Evolutionary conservation across 2,329 filamentous ascomycete species (phyloP).

Genomic region (Sodiomyces alkalinus): DNA sequence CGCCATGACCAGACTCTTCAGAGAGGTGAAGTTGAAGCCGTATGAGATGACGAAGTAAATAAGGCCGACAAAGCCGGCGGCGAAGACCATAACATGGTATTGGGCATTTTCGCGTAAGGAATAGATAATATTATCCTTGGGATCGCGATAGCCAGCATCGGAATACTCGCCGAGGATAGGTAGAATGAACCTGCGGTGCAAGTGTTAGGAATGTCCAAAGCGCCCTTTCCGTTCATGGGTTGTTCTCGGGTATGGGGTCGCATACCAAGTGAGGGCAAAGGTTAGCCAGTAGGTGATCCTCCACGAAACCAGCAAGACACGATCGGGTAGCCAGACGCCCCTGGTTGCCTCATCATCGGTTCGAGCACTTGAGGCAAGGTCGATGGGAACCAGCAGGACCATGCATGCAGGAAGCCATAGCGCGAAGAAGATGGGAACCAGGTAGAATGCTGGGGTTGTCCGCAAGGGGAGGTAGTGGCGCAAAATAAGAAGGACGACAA

Average conservation of each 20-base stretch:
- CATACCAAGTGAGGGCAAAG: slow-evolving; percentile 82
- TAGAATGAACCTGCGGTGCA: slow-evolving; percentile 56
- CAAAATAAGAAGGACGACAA: slow-evolving; percentile 67
- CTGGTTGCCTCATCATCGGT: slow-evolving; percentile 54
- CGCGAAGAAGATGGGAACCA: slow-evolving; percentile 90
- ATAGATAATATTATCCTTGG: slow-evolving; percentile 66
- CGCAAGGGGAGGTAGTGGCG: slow-evolving; percentile 85
- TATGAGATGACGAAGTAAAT: slow-evolving; percentile 73
- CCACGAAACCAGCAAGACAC: slow-evolving; percentile 75
- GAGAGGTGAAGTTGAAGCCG: slow-evolving; percentile 52
- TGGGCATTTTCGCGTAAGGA: slow-evolving; percentile 76
- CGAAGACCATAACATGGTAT: slow-evolving; percentile 72
- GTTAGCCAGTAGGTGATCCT: slow-evolving; percentile 95
- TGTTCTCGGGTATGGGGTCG: too few species aligned
- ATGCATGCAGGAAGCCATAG: slow-evolving; percentile 84
- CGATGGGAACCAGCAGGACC: slow-evolving; percentile 84
- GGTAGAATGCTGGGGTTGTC: slow-evolving; percentile 76
- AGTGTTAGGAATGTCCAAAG: slow-evolving; percentile 3
- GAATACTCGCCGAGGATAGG: slow-evolving; percentile 89
- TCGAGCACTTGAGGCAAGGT: slow-evolving; percentile 73
- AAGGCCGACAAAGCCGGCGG: slow-evolving; percentile 53
- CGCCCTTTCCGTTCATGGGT: background rate
- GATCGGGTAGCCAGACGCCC: slow-evolving; percentile 76
- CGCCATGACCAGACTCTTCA: slow-evolving; percentile 84
- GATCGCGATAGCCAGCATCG: slow-evolving; percentile 84